Evolutionary conservation across 1,284 basidiomycete species (phyloP), one percentile per base, ranked within the genome.

Genomic region (Thecaphora thlaspeos): DNA sequence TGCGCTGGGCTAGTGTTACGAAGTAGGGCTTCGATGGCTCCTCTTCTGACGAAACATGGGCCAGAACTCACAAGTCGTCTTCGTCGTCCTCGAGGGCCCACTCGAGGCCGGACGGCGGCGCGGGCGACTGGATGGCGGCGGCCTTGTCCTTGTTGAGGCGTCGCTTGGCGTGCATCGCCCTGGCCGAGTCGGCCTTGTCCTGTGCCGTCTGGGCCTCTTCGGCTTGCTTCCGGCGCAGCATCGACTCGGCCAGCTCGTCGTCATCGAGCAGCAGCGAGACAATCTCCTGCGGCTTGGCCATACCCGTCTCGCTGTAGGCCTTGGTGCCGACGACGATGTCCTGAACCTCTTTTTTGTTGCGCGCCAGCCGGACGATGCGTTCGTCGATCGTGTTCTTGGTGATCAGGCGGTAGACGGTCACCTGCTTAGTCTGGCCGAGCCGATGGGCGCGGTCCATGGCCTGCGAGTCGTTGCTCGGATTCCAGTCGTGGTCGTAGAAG

Each of bases 401-500:
- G 73, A 99, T 95, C 48, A 99, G 83, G 37, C 95, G 88, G 79
- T 98, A 99, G 5, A 99, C 94, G 1, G 94, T 98, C 53, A 99
- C 95, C 81, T 99, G 95, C 60, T 92, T 89, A 12, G 93, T 98
- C 81, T 99, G 95, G 34, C 95, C 95, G 14, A 99, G 84, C 75
- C 95, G 91, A 81, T 99, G 95, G 18, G 95, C 95, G 72, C 95
- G 90, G 77, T 98, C 95, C 95, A 99, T 99, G 12, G 95, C 95
- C 79, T 99, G 95, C 38, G 92, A 91, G 78, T 99, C 95, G 77
- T 98, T 98, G 24, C 76, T 74, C 4, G 75, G 95, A 79, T 99
- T 99, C 95, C 95, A 99, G 76, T 99, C 95, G 75, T 95, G 92
- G 78, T 99, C 95, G 78, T 97, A 96, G 80, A 99, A 98, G 52